Evolutionary conservation across 208 protist genomes (phyloP).

Genomic region (Leishmania turanica): DNA sequence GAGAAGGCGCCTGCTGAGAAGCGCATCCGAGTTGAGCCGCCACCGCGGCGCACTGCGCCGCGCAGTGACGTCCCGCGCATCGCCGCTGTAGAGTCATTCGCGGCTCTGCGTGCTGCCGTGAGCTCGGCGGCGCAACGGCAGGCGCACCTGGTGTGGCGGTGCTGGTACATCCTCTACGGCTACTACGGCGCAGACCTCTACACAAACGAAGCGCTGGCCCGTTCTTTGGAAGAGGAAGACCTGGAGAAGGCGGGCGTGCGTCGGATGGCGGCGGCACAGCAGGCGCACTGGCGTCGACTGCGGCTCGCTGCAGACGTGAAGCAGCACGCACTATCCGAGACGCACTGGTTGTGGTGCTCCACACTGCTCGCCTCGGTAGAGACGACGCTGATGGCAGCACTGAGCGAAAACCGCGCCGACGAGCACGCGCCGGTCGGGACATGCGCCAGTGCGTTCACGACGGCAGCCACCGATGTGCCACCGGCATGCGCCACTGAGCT

Average conservation of each 20-base stretch:
- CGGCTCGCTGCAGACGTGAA: conserved; percentile 1
- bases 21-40: background rate
- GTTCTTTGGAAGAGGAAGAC: conserved; percentile 17
- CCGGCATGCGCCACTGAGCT: background rate
- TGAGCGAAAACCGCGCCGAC: background rate
- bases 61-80: background rate
- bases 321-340: conserved; percentile 31
- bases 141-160: conserved; percentile 28
- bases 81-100: background rate
- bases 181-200: conserved; percentile 30
- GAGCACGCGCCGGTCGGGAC: background rate
- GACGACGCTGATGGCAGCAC: background rate
- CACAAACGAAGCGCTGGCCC: conserved; percentile 14
- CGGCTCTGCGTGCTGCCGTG: conserved; percentile 9
- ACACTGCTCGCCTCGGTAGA: conserved; percentile 16
- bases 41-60: background rate
- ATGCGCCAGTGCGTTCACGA: background rate
- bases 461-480: background rate
- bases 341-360: conserved; percentile 27
- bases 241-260: conserved; percentile 12
- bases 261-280: conserved; percentile 20
- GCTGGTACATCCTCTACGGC: conserved; percentile 23
- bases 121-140: conserved; percentile 2
- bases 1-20: conserved; percentile 8
- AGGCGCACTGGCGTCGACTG: conserved; percentile 13